Evolutionary conservation across 257 asterid species (phyloP), one percentile per base, ranked within the genome.

Genomic region (Ligustrum vulgare): DNA sequence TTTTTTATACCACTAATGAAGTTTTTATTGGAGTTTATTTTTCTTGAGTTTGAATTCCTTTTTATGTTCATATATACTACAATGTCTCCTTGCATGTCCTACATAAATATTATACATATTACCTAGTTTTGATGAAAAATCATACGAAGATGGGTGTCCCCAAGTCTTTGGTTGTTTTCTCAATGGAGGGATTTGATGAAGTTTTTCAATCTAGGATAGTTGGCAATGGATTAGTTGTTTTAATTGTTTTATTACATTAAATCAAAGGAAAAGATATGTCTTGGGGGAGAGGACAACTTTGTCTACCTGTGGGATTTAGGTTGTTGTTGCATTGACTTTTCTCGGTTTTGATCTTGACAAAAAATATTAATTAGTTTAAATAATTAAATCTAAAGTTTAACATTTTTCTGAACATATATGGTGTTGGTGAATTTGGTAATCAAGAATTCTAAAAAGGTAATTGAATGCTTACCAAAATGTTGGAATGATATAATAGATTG

Each of bases 101-200:
- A 32, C 54, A 78, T 65, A 39, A 9, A 39, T 39, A 75, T 39
- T 80, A 51, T 58, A 56, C 69, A 31, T 76, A 60, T 72, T 49
- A 69, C 81, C 72, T 64, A 75, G 77, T 78, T 78, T 80, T 74
- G 85, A 79, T 80, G 71, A 80, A 80, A 79, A 75, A 81, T 81
- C 79, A 72, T 75, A 85, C 51, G 70, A 81, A 77, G 84, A 82
- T 73, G 84, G 82, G 88, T 41, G 78, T 70, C 75, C 62, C 80
- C 77, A 69, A 84, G 86, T 79, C 82, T 78, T 82, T 81, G 86
- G 86, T 82, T 83, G 87, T 82, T 81, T 81, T 82, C 83, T 78
- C 80, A 75, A 82, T 75, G 82, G 78, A 70, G n/a, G 77, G 73
- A 75, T 75, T 78, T 80, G 78, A 74, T 88, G 84, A 77, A 77